Conservation (phyloP, 495 filamentous ascomycete species). For the Aspergillus avenaceus region DNA sequence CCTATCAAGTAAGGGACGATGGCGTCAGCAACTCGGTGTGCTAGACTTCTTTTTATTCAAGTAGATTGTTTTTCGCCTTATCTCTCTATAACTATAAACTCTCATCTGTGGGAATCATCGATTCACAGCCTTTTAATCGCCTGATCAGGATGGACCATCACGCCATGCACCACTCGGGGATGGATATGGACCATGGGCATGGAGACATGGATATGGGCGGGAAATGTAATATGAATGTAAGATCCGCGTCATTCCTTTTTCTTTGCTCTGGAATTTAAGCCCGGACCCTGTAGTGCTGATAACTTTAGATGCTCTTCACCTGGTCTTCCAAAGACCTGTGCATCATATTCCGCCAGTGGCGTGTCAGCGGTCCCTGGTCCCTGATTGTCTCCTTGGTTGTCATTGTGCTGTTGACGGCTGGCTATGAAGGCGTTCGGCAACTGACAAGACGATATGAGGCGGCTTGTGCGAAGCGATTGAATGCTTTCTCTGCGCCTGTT, state of each 20-base stretch:
- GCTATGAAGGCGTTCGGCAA: constrained; percentile 85
- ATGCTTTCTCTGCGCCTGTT: constrained; percentile 36
- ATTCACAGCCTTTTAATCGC: neutral
- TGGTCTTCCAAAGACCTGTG: constrained; percentile 91
- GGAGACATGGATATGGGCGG: constrained; percentile 56
- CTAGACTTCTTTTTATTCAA: neutral
- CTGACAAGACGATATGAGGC: constrained; percentile 70
- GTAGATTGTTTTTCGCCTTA: neutral
- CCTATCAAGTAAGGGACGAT: neutral
- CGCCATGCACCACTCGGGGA: constrained; percentile 32
- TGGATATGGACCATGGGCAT: constrained; percentile 49
- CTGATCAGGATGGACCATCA: constrained; percentile 20
- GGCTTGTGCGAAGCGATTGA: constrained; percentile 45
- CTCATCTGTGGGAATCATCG: neutral
- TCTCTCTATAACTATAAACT: neutral
- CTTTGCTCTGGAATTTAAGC: constrained; percentile 1
- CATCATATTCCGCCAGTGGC: constrained; percentile 93
- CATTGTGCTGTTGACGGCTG: constrained; percentile 76
- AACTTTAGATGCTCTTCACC: constrained; percentile 88
- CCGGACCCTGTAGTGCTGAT: too few relatives aligned
- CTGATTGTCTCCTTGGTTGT: constrained; percentile 78
- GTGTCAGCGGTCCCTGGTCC: constrained; percentile 62
- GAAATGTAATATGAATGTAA: constrained; percentile 82
- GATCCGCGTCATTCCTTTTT: constrained; percentile 13
- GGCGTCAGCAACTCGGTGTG: neutral